These are phyloP conservation scores for Darksidea phi DNA, from an alignment of 495 filamentous ascomycete species.

Conservation along the genomic window DNA sequence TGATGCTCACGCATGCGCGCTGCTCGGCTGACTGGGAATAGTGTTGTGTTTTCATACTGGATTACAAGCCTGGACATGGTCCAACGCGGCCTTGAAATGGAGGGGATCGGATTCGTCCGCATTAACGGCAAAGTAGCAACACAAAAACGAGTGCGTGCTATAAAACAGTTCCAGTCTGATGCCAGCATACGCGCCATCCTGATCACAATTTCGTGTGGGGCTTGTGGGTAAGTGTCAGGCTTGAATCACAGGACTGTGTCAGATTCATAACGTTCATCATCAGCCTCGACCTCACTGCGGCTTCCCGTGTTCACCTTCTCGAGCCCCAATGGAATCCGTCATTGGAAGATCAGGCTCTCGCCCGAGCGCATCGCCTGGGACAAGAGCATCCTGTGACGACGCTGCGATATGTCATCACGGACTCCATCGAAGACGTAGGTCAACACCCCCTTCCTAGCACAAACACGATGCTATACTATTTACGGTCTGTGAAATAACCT, in stretches of 20 bases:
- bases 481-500: background rate
- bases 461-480: background rate
- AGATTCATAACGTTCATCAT: background rate
- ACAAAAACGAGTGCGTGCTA: background rate
- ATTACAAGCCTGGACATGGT: constrained; percentile 46
- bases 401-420: constrained; percentile 1
- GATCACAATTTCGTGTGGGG: constrained; percentile 9
- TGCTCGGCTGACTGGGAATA: constrained; percentile 12
- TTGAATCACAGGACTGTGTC: background rate
- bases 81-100: constrained; percentile 37
- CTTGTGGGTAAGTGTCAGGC: constrained; percentile 5
- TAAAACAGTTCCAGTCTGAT: background rate
- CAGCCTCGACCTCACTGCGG: constrained; percentile 7
- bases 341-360: background rate
- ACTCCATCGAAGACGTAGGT: constrained; percentile 9
- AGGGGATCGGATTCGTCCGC: constrained; percentile 36
- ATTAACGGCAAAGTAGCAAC: constrained; percentile 46
- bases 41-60: constrained; percentile 51
- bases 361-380: constrained; percentile 4
- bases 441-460: background rate
- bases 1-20: background rate
- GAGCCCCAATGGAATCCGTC: constrained; percentile 17
- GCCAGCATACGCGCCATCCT: background rate
- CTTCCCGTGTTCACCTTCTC: constrained; percentile 7
- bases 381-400: background rate